These are phyloP conservation scores for Irpex rosettiformis DNA, from an alignment of 1,284 basidiomycete genomes.

Conservation along the genomic window DNA sequence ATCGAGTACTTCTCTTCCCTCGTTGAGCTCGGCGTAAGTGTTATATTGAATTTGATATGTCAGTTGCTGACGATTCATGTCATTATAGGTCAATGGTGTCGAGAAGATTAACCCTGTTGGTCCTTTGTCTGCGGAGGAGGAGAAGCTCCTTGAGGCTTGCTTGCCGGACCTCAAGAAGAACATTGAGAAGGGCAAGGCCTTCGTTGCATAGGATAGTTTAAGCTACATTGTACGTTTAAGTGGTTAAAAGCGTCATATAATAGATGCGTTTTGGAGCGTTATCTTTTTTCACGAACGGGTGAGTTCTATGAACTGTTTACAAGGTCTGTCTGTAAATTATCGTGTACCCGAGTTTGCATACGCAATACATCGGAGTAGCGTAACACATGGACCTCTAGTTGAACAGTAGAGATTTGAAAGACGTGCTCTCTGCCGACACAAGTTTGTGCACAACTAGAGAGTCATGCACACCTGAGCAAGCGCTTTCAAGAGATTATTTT, in stretches of 20 bases:
- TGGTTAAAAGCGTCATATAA: neutral
- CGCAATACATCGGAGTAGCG: too few relatives aligned
- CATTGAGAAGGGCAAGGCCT: constrained; percentile 91
- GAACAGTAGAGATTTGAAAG: too few relatives aligned
- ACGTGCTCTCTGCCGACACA: too few relatives aligned
- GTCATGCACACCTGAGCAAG: neutral
- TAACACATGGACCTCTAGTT: too few relatives aligned
- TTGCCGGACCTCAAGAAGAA: constrained; percentile 95
- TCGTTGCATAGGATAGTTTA: constrained; percentile 48
- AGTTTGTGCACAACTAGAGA: too few relatives aligned
- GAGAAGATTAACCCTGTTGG: constrained; percentile 87
- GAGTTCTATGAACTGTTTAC: too few relatives aligned
- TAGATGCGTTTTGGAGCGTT: neutral
- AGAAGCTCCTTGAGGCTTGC: constrained; percentile 85
- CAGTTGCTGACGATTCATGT: neutral
- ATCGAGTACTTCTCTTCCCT: constrained; percentile 89
- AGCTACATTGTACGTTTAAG: neutral
- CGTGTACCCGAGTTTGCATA: too few relatives aligned
- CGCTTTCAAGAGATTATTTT: neutral
- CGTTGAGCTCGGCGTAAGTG: constrained; percentile 85
- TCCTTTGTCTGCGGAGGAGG: constrained; percentile 70
- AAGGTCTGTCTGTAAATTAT: too few relatives aligned
- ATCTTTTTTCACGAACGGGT: neutral
- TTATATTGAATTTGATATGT: constrained; percentile 8
- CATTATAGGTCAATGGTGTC: constrained; percentile 74